Evolutionary conservation across 164 flowering plant species (phyloP).

Genomic region (Buxus sempervirens): DNA sequence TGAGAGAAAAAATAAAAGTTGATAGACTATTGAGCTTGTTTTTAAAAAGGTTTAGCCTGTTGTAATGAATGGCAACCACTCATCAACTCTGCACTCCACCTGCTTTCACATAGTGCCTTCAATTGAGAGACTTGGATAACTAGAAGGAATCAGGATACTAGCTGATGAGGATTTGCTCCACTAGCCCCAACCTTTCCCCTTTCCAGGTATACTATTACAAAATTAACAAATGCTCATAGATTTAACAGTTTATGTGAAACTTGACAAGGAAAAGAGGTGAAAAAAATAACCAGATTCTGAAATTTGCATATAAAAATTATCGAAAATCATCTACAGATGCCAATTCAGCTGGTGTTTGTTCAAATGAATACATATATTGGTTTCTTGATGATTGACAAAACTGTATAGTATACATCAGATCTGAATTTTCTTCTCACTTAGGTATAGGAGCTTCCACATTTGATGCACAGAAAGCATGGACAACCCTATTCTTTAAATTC

Average conservation of each 20-base stretch:
- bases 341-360: constrained; percentile 1
- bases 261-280: neutral
- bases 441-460: constrained; percentile 5
- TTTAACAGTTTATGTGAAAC: neutral
- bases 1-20: too few relatives aligned
- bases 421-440: neutral
- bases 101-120: too few relatives aligned
- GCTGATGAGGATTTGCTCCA: too few relatives aligned
- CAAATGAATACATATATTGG: neutral
- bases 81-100: too few relatives aligned
- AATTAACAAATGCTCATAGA: neutral
- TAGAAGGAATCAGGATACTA: too few relatives aligned
- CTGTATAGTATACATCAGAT: constrained; percentile 21
- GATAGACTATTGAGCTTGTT: too few relatives aligned
- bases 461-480: constrained; percentile 1
- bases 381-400: constrained; percentile 6
- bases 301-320: neutral
- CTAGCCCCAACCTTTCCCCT: too few relatives aligned
- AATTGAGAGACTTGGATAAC: too few relatives aligned
- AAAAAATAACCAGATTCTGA: neutral
- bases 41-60: too few relatives aligned
- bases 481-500: constrained; percentile 9
- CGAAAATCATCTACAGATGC: constrained; percentile 5
- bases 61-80: too few relatives aligned
- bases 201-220: too few relatives aligned